Evolutionary conservation across 768 basidiomycete genomes (phyloP).

Genomic region (Exidia glandulosa): DNA sequence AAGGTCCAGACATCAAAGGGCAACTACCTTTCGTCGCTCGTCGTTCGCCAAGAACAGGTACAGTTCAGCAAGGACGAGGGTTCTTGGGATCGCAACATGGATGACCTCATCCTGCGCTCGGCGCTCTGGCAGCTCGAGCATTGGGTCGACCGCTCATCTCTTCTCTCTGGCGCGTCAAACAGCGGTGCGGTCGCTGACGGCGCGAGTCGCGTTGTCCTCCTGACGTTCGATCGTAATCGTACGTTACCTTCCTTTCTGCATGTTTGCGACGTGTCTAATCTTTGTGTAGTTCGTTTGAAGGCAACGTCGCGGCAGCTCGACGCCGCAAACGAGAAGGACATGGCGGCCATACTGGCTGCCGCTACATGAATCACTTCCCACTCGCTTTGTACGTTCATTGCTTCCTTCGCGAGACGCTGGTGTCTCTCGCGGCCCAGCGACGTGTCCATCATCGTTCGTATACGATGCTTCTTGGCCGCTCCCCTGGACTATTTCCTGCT

Average conservation of each 20-base stretch:
- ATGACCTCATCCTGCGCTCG: slow-evolving; percentile 87
- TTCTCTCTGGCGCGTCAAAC: slow-evolving; percentile 40
- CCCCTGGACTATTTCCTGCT: background rate
- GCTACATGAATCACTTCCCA: background rate
- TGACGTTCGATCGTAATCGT: slow-evolving; percentile 90
- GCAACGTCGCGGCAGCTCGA: slow-evolving; percentile 78
- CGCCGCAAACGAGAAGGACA: slow-evolving; percentile 77
- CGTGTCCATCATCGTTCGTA: background rate
- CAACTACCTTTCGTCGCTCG: slow-evolving; percentile 72
- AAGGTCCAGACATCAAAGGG: slow-evolving; percentile 94
- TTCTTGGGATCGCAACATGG: slow-evolving; percentile 68
- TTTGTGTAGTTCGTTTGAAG: slow-evolving; percentile 66
- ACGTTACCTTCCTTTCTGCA: slow-evolving; percentile 22
- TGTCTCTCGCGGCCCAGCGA: background rate
- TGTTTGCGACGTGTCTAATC: slow-evolving; percentile 10
- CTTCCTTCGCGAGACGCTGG: too few species aligned
- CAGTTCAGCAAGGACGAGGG: slow-evolving; percentile 44
- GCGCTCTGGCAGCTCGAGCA: slow-evolving; percentile 91
- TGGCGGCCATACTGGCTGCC: slow-evolving; percentile 51
- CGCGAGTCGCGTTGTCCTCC: slow-evolving; percentile 57
- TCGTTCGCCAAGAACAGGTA: slow-evolving; percentile 73
- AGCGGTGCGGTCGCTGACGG: slow-evolving; percentile 22
- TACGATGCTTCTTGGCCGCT: background rate
- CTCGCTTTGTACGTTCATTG: background rate
- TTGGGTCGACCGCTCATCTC: slow-evolving; percentile 72